Base-by-base conservation (phyloP, 768 basidiomycete species). In the Lactarius akahatsu region DNA sequence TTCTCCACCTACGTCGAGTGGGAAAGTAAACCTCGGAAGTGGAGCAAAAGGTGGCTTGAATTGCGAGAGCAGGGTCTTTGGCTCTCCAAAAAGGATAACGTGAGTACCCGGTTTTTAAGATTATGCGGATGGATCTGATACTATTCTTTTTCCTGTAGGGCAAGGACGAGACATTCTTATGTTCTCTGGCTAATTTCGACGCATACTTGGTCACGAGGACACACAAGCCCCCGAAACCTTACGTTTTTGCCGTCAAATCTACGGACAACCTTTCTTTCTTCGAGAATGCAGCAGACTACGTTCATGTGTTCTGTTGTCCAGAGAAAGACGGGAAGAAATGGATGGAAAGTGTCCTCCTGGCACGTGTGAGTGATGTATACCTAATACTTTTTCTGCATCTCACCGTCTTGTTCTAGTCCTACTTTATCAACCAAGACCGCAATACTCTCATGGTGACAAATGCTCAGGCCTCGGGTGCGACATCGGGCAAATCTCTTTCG, bases 11-110 rank as follows among this genome's bases (percentile, higher is more conserved):
- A 87, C 72, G 86, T 98, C 30, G 92, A 98, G 75, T 91, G 88
- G 84, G 93, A 96, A 79, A 81, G 80, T 55, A 98, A 96, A 78
- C 86, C 89, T 66, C 94, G 94, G 41, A 97, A 97, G 77, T 99
- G 96, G 97, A 89, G 81, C 63, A 98, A 98, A 77, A 85, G 94
- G 40, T 96, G 89, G 86, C 80, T 99, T 73, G 86, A 89, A 72
- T 83, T 97, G 30, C 83, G 92, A 57, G 94, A 96, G 72, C 92
- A 96, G 69, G 85, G 86, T 66, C 73, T 98, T 62, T 96, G 88
- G 83, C 74, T 96, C 43, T 89, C 92, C 36, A 98, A 98, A 77
- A 89, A 91, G 20, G 94, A 97, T 62, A 89, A 86, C 74, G 94
- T 95, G 70, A 69, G 84, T 78, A 28, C 63, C 26, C 5, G 45